Base-by-base conservation (phyloP, 2,329 filamentous ascomycete genomes). In the Elsinoe fawcettii region DNA sequence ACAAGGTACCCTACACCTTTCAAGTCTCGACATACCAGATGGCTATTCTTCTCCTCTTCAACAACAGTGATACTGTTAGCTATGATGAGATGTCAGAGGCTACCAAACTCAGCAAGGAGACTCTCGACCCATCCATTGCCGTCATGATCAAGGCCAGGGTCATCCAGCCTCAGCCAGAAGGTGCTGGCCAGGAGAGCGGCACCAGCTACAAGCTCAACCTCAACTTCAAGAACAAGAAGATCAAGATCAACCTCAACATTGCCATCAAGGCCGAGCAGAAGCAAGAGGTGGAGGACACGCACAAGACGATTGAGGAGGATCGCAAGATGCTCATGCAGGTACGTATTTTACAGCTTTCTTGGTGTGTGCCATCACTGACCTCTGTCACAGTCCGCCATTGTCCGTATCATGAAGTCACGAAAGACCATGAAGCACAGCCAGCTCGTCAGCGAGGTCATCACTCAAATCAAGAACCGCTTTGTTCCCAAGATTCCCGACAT, bases 251-350 rank as follows among this genome's bases (percentile, higher is more conserved):
- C 69, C 78, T 99, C 56, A 99, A 99, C 72, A 86, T 97, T 56
- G 87, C 85, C 58, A 91, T 96, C 74, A 92, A 96, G 75, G 88
- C 90, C 32, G 95, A 99, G 74, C 86, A 92, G 69, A 97, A 96
- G 80, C 88, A 93, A 62, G 93, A 99, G 72, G 87, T 90, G 63
- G 91, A 90, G 61, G 93, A 99, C 70, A 99, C 93, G 5, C 95
- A 97, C 78, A 99, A 99, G 83, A 97, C 90, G 2, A 96, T 99
- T 65, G 93, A 99, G 76, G 93, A 99, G 74, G 93, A 99, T 71
- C 83, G 93, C 61, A 97, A 97, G 75, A 79, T 99, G 60, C 82
- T 99, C 59, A 87, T 97, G 70, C 93, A 99, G 85, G 92, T 96
- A 81, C 73, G 86, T 79, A 63, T 56, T 58, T 55, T 57, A 41